phyloP scores from a whole-genome alignment of 257 asterid genomes.

The Schizonepeta tenuifolia region DNA sequence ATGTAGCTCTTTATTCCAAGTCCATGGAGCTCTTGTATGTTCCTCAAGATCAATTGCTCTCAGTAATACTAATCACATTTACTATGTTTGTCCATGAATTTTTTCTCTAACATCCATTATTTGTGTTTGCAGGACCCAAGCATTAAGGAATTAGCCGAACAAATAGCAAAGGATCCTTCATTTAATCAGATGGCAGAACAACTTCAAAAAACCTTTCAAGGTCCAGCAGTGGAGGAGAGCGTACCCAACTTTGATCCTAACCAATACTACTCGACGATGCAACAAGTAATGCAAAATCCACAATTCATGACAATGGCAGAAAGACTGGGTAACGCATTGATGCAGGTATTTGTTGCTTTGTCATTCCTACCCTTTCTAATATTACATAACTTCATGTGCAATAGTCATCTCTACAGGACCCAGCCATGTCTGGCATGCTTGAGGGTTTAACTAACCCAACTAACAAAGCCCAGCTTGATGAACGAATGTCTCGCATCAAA shows the following conservation, averaged over 20 bases:
- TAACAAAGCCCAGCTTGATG: conserved; percentile 86
- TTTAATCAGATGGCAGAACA: conserved; percentile 98
- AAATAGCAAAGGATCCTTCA: conserved; percentile 90
- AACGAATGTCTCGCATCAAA: conserved; percentile 76
- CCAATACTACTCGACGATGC: conserved; percentile 87
- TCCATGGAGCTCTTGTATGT: conserved; percentile 7
- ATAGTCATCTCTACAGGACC: conserved; percentile 59
- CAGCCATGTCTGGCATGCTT: conserved; percentile 96
- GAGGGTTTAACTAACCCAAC: conserved; percentile 87
- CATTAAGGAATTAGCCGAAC: conserved; percentile 95
- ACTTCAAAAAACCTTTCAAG: conserved; percentile 94
- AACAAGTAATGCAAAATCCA: conserved; percentile 99
- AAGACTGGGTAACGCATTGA: conserved; percentile 83
- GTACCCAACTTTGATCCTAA: conserved; percentile 88
- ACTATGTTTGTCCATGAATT: background rate
- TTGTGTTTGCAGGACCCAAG: conserved; percentile 73
- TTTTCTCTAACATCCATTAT: background rate
- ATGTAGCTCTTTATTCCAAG: background rate
- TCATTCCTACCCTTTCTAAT: conserved; percentile 15
- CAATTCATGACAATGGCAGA: conserved; percentile 97
- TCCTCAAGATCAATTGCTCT: background rate
- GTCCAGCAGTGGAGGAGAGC: conserved; percentile 65
- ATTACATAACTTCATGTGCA: background rate
- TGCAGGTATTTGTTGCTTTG: conserved; percentile 65
- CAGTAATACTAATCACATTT: background rate